These are phyloP conservation scores for Chaetoscypha palmicola DNA, from an alignment of 2,329 filamentous ascomycete genomes.

Conservation along the genomic window DNA sequence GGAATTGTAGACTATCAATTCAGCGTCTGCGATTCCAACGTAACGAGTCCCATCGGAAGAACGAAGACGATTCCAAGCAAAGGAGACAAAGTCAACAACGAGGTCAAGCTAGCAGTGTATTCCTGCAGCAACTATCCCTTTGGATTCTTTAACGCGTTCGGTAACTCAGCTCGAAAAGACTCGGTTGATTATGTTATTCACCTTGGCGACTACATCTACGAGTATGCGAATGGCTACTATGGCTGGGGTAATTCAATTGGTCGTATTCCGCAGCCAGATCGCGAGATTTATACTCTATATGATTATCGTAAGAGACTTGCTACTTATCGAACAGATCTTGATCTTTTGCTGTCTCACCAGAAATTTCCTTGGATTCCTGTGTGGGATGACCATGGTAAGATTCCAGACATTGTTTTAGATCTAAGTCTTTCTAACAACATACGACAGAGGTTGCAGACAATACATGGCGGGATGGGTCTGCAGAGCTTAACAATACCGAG, in stretches of 20 bases:
- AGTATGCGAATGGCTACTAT: conserved; percentile 43
- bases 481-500: conserved; percentile 58
- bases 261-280: conserved; percentile 46
- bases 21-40: conserved; percentile 56
- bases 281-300: conserved; percentile 40
- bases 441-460: conserved; percentile 54
- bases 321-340: conserved; percentile 54
- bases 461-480: conserved; percentile 54
- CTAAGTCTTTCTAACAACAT: not conserved
- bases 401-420: no score
- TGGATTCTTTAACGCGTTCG: conserved; percentile 55
- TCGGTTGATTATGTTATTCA: conserved; percentile 54
- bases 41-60: conserved; percentile 54
- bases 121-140: conserved; percentile 62
- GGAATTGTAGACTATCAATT: conserved; percentile 52
- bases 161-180: conserved; percentile 52
- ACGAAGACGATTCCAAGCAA: conserved; percentile 62
- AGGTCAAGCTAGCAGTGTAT: conserved; percentile 60
- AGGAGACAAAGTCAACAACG: conserved; percentile 46
- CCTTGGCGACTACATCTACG: conserved; percentile 60
- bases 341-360: conserved; percentile 49
- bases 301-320: conserved; percentile 54
- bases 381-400: conserved; percentile 52
- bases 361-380: conserved; percentile 56
- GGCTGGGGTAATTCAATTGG: conserved; percentile 45